Evolutionary conservation across 140 eudicot species (phyloP).

Genomic region (Cichorium intybus): DNA sequence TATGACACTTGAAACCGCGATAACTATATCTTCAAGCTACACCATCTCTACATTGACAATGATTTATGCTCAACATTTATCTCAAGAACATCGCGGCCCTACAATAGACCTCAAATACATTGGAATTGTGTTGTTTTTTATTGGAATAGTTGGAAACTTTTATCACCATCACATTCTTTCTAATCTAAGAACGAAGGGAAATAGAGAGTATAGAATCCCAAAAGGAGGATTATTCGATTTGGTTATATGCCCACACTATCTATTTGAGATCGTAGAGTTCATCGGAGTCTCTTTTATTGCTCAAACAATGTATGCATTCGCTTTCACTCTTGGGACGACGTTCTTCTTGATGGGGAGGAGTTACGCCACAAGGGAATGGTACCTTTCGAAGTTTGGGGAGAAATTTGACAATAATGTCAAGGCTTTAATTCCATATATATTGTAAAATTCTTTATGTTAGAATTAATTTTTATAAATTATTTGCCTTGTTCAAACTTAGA

Average conservation of each 20-base stretch:
- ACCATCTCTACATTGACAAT: conserved; percentile 28
- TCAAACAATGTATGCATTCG: conserved; percentile 41
- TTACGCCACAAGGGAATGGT: conserved; percentile 61
- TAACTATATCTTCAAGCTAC: conserved; percentile 37
- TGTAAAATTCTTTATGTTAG: background rate
- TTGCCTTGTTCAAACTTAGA: no score
- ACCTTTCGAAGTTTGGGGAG: conserved; percentile 41
- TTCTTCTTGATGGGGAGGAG: conserved; percentile 54
- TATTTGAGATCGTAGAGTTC: conserved; percentile 59
- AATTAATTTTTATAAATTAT: no score
- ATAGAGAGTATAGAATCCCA: conserved; percentile 55
- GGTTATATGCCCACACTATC: conserved; percentile 72
- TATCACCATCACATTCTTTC: conserved; percentile 70
- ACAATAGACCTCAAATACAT: conserved; percentile 33
- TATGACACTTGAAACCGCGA: conserved; percentile 35
- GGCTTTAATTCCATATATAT: conserved; percentile 30
- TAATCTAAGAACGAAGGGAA: conserved; percentile 38
- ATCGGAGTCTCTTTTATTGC: conserved; percentile 53
- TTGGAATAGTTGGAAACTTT: conserved; percentile 47
- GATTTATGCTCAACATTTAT: conserved; percentile 49
- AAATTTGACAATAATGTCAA: conserved; percentile 31
- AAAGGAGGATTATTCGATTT: conserved; percentile 61
- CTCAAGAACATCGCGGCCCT: conserved; percentile 29
- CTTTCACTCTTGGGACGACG: conserved; percentile 33
- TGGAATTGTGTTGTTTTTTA: conserved; percentile 38